Evolutionary conservation across 2,329 filamentous ascomycete species (phyloP), one percentile per base, ranked within the genome.

Genomic region (Magnaporthiopsis poae): DNA sequence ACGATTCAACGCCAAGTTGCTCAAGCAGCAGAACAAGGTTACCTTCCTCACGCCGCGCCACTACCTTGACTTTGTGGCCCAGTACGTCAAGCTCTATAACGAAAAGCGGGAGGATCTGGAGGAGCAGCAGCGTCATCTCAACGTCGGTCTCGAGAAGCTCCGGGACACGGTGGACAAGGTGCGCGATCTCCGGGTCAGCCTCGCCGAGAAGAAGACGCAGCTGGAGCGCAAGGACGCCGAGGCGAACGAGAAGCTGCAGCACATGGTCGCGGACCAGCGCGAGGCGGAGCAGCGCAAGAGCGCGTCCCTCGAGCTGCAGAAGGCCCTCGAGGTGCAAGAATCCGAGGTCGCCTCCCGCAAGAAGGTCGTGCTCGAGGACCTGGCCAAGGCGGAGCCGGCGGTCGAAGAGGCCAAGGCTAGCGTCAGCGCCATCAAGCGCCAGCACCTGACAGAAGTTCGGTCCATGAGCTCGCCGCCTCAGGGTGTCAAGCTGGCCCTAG

Each of bases 21-120:
- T 90, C 69, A 95, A 92, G 76, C 95, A 98, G 75, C 95, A 98
- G 79, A 92, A 91, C 77, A 92, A 90, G 78, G 85, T 90, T 36
- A 98, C 95, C 0, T 98, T 91, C 81, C 86, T 99, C 67, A 99
- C 96, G 13, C 95, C 95, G 62, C 89, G 95, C 62, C 95, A 99
- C 77, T 99, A 96, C 81, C 81, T 99, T 65, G 96, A 99, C 76
- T 99, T 99, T 73, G 94, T 99, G 67, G 91, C 92, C 59, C 95
- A 99, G 75, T 99, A 97, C 75, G 93, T 97, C 77, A 95, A 91
- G 77, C 83, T 99, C 8, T 98, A 98, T 80, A 96, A 93, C 69
- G 95, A 99, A 78, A 99, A 99, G 82, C 90, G 96, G 13, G 95
- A 98, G 76, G 95, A 99, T 74, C 85, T 99, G 1, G 95, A 99